Evolutionary conservation across 2,329 filamentous ascomycete species (phyloP).

Genomic region (Trichoderma endophyticum): DNA sequence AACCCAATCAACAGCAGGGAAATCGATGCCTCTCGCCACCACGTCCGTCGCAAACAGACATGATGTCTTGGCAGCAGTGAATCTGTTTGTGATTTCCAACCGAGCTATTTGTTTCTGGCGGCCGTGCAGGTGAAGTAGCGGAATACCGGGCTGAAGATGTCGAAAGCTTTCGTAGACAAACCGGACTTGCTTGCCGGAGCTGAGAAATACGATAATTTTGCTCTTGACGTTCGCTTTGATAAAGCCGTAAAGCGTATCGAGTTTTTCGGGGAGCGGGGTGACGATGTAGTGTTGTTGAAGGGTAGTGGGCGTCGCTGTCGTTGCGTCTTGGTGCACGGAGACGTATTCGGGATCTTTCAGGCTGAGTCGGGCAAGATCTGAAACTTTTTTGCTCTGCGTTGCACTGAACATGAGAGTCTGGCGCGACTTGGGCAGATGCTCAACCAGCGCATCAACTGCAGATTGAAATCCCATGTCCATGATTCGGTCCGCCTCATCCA

Average conservation of each 20-base stretch:
- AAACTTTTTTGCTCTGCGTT: slow-evolving; percentile 92
- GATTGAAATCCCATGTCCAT: slow-evolving; percentile 96
- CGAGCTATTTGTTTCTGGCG: slow-evolving; percentile 89
- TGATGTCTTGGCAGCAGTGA: slow-evolving; percentile 74
- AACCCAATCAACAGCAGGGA: slow-evolving; percentile 96
- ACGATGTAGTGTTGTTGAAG: slow-evolving; percentile 90
- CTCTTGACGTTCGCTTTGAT: slow-evolving; percentile 85
- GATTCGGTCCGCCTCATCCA: slow-evolving; percentile 95
- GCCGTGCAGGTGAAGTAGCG: slow-evolving; percentile 87
- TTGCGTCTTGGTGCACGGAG: slow-evolving; percentile 81
- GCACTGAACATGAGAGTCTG: slow-evolving; percentile 96
- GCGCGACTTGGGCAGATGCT: slow-evolving; percentile 79
- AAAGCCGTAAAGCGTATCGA: slow-evolving; percentile 91
- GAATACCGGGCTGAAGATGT: slow-evolving; percentile 90
- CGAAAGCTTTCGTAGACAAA: slow-evolving; percentile 94
- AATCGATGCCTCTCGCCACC: slow-evolving; percentile 89
- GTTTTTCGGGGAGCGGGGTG: slow-evolving; percentile 80
- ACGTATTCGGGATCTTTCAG: slow-evolving; percentile 92
- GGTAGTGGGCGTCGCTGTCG: slow-evolving; percentile 73
- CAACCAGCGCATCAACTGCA: slow-evolving; percentile 86
- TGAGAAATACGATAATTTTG: slow-evolving; percentile 94
- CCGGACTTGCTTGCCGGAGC: slow-evolving; percentile 91
- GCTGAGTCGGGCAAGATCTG: slow-evolving; percentile 83
- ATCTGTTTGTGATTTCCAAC: slow-evolving; percentile 81
- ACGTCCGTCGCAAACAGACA: slow-evolving; percentile 96